Evolutionary conservation across 2,329 filamentous ascomycete species (phyloP), one percentile per base, ranked within the genome.

Genomic region (Helotiales sp.): DNA sequence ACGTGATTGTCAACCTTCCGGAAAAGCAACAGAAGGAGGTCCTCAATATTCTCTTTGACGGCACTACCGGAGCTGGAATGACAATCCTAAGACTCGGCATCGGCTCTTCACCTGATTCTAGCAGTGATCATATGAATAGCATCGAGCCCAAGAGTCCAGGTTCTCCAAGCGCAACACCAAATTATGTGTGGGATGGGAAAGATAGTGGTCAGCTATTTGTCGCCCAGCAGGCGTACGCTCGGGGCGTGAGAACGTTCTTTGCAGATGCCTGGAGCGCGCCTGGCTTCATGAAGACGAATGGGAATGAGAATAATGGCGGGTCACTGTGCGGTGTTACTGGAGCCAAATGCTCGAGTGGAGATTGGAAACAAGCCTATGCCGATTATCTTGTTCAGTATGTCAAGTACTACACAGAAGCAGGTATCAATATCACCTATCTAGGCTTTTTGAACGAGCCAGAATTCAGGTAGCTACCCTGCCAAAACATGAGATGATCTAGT

Each of bases 181-280:
- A 72, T 12, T 81, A 81, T 57, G 65, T 69, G 10, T 81, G 77
- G 73, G 76, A 80, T 59, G 70, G 69, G 12, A 75, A 78, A 52
- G 77, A 81, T 53, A 70, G 71, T 15, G 78, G 79, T 5, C 81
- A 84, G 70, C 67, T 84, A 12, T 83, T 75, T 69, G 72, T 84
- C 38, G 76, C 76, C 5, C 73, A 82, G 67, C 72, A 80, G 65
- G 81, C 80, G 12, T 46, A 47, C 30, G 66, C 38, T 12, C 74
- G 75, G 55, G 74, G 76, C 3, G 73, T 79, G 15, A 81, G 72
- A 40, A 73, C 71, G 2, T 74, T 80, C 58, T 78, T 80, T 59
- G 76, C 75, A 3, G 74, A 81, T 67, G 77, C 79, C 0, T 81
- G 79, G 78, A 77, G 74, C 55, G 78, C 79, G 0, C 78, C 78